These are phyloP conservation scores for Fonsecaea pugnacius DNA, from an alignment of 2,329 filamentous ascomycete species.

Conservation along the genomic window DNA sequence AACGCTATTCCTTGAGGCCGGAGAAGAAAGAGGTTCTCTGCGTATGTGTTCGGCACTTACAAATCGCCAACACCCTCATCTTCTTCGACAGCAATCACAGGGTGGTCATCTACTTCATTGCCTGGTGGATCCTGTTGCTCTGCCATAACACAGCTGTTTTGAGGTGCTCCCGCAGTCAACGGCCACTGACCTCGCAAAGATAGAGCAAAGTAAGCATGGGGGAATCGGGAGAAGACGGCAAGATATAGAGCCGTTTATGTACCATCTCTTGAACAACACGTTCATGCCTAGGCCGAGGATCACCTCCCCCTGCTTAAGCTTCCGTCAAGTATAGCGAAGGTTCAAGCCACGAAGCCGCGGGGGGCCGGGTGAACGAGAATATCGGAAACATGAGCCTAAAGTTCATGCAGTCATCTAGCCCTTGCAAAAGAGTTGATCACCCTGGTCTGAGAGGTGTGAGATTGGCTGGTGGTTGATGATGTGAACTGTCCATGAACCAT, in stretches of 20 bases:
- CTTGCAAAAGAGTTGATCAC: not conserved
- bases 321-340: not conserved
- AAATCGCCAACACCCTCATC: conserved; percentile 2
- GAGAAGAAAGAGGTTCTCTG: not conserved
- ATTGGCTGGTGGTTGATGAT: not conserved
- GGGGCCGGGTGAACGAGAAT: not conserved
- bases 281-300: not conserved
- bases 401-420: not conserved
- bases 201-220: not conserved
- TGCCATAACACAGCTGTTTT: not conserved
- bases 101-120: not conserved
- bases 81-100: conserved; percentile 1
- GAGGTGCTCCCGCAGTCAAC: not conserved
- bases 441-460: not conserved
- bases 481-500: not conserved
- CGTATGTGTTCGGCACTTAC: not conserved
- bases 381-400: not conserved
- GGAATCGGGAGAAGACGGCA: not conserved
- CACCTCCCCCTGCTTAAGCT: not conserved
- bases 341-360: not conserved
- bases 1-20: not conserved
- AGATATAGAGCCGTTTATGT: not conserved
- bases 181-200: not conserved
- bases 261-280: not conserved
- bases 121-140: not conserved